Evolutionary conservation across 257 asterid genomes (phyloP), one percentile per base, ranked within the genome.

Genomic region (Perilla frutescens): DNA sequence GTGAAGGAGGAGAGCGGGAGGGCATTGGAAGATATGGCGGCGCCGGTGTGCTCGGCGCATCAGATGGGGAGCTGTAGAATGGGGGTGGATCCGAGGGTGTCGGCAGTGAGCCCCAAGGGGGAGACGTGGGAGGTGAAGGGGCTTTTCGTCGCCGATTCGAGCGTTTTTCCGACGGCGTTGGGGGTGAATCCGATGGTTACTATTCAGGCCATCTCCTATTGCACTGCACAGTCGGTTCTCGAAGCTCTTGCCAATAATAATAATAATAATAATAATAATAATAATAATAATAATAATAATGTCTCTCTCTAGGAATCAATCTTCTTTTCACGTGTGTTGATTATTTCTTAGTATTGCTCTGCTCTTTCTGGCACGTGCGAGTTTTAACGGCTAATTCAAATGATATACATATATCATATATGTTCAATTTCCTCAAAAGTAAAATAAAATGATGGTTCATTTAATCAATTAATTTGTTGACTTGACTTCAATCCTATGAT

Each of bases 161-260:
- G 97, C 45, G 96, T 93, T 6, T 89, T 93, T 65, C 96, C 97
- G 47, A 93, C 96, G 0, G 97, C 98, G 1, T 80, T 93, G 53
- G 98, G 97, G 4, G 96, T 93, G 62, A 93, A 93, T 80, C 98
- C 98, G 1, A 91, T 93, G 98, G 91, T 93, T 9, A 89, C 98
- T 0, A 55, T 93, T 54, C 96, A 89, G 69, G 97, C 98, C 1
- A 81, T 83, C 60, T 86, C 98, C 44, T 89, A 93, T 40, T 93
- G 97, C 83, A 87, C 82, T n/a, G 96, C 97, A 32, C 91, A 85
- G 26, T 77, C 89, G 3, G 68, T 89, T 59, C 84, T 87, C 60
- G 88, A 86, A 64, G 76, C 40, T 67, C 91, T 92, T 8, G n/a
- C 32, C 9, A n/a, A 36, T 4, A 20, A 20, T 20, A 20, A 20